These are phyloP conservation scores for Leccinum incarnatum DNA, from an alignment of 768 basidiomycete species.

Conservation along the genomic window DNA sequence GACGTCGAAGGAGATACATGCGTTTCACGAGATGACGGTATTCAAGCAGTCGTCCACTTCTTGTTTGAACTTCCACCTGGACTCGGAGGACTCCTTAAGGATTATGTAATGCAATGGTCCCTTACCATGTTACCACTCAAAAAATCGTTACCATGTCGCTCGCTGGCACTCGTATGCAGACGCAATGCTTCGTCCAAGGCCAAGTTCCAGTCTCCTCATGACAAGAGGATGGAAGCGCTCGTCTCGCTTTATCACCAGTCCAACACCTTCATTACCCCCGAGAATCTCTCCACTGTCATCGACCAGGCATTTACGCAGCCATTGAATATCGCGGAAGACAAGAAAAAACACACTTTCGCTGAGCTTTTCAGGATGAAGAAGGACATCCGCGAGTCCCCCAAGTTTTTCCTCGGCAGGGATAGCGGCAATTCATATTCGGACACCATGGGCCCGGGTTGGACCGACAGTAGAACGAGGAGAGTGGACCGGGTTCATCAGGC, in stretches of 20 bases:
- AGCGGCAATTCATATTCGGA: slow-evolving; percentile 11
- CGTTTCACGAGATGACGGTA: background rate
- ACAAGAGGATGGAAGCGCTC: slow-evolving; percentile 60
- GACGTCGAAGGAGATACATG: background rate
- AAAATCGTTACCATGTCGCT: slow-evolving; percentile 6
- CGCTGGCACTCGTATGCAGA: slow-evolving; percentile 6
- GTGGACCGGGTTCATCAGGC: slow-evolving; percentile 23
- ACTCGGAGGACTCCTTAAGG: too few species aligned
- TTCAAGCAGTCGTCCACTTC: background rate
- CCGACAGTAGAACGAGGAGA: slow-evolving; percentile 26
- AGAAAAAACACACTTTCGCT: slow-evolving; percentile 9
- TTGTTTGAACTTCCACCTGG: background rate
- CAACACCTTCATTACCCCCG: slow-evolving; percentile 64
- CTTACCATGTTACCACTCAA: slow-evolving; percentile 16
- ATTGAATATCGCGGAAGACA: slow-evolving; percentile 15
- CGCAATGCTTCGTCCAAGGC: slow-evolving; percentile 24
- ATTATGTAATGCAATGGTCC: slow-evolving; percentile 17
- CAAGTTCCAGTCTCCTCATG: slow-evolving; percentile 16
- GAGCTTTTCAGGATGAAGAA: slow-evolving; percentile 20
- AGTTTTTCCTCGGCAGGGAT: slow-evolving; percentile 32
- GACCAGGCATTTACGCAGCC: slow-evolving; percentile 55
- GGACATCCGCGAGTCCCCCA: slow-evolving; percentile 11
- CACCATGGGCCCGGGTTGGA: slow-evolving; percentile 32
- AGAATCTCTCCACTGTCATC: slow-evolving; percentile 63
- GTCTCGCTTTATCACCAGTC: slow-evolving; percentile 78